These are phyloP conservation scores for Soucietia sequanensis DNA, from an alignment of 805 yeast species.

Conservation along the genomic window DNA sequence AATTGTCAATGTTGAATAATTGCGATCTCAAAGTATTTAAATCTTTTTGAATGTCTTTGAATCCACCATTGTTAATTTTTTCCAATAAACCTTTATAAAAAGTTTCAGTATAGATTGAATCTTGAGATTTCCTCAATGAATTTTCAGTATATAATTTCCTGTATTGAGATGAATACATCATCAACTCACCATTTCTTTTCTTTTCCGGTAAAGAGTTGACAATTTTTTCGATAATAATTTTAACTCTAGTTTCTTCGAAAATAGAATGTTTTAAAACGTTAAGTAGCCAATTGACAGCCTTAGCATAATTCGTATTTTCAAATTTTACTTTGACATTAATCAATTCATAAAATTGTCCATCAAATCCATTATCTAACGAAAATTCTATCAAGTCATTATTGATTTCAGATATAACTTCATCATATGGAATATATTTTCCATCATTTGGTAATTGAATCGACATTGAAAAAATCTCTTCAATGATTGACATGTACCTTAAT, in stretches of 20 bases:
- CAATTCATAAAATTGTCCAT: constrained; percentile 64
- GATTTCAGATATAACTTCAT: constrained; percentile 69
- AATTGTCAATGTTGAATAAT: constrained; percentile 56
- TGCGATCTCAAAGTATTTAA: constrained; percentile 52
- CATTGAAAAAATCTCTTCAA: constrained; percentile 67
- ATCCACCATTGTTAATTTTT: constrained; percentile 55
- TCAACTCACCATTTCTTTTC: constrained; percentile 60
- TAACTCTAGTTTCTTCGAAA: constrained; percentile 72
- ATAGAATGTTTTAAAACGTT: constrained; percentile 62
- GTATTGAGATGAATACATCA: constrained; percentile 64
- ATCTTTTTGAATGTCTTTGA: constrained; percentile 43
- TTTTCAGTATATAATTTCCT: constrained; percentile 53
- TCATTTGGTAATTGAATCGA: constrained; percentile 65
- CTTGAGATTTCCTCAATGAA: constrained; percentile 65
- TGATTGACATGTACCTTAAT: constrained; percentile 60
- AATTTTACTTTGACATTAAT: constrained; percentile 61
- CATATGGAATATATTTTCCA: constrained; percentile 62
- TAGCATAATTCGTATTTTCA: constrained; percentile 56
- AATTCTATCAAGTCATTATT: constrained; percentile 72
- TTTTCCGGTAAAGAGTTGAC: constrained; percentile 59
- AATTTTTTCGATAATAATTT: constrained; percentile 60
- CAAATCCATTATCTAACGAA: constrained; percentile 54
- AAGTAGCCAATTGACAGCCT: constrained; percentile 75
- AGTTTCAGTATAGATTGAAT: constrained; percentile 60
- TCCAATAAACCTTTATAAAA: constrained; percentile 45